phyloP scores from a whole-genome alignment of 805 yeast species.

The Candida awuae region DNA sequence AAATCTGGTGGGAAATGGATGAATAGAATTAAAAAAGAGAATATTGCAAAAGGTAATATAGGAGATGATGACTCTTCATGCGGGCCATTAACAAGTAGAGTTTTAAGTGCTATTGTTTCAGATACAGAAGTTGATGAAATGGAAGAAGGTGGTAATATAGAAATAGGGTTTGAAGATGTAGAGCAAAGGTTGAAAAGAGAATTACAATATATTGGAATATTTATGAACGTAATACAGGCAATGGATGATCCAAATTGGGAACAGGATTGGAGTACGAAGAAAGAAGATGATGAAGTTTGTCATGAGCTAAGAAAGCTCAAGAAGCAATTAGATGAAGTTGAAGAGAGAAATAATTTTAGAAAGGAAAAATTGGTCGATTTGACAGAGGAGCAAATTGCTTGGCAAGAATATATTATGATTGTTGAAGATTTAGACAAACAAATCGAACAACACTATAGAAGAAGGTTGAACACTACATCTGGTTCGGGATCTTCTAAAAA shows the following conservation, averaged over 20 bases:
- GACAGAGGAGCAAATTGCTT: conserved; percentile 83
- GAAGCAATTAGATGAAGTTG: conserved; percentile 51
- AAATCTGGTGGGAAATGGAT: conserved; percentile 17
- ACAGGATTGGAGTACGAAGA: conserved; percentile 67
- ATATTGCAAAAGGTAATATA: conserved; percentile 56
- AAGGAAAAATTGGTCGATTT: conserved; percentile 60
- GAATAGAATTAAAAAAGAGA: conserved; percentile 18
- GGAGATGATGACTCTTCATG: conserved; percentile 64
- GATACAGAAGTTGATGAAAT: conserved; percentile 25
- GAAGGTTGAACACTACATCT: conserved; percentile 64
- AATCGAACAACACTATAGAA: conserved; percentile 87
- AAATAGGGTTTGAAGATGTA: conserved; percentile 59
- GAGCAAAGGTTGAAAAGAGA: conserved; percentile 88
- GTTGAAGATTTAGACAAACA: conserved; percentile 93
- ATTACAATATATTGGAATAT: conserved; percentile 81
- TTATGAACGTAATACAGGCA: conserved; percentile 50
- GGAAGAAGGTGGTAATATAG: not conserved
- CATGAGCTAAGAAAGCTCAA: conserved; percentile 75
- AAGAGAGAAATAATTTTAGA: conserved; percentile 56
- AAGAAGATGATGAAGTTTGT: conserved; percentile 92
- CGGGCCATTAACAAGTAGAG: conserved; percentile 84
- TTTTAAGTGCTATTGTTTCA: conserved; percentile 70
- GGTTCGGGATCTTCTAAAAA: no score
- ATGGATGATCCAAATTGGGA: conserved; percentile 31
- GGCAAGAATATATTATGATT: conserved; percentile 87